phyloP scores from a whole-genome alignment of 1,139 yeast genomes.

The Candida sanyaensis region DNA sequence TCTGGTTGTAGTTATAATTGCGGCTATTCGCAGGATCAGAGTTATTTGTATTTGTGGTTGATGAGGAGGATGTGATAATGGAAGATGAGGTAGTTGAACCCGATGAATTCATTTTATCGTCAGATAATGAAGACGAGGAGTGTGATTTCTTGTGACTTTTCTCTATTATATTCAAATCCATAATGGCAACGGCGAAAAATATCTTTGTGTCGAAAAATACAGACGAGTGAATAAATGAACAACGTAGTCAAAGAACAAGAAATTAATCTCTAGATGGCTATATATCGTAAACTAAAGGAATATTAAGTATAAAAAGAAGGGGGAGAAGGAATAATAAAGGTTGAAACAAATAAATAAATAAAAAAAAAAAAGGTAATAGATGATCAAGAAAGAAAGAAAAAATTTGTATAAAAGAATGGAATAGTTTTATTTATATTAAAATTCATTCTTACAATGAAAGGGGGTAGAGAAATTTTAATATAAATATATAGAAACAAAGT shows the following conservation, averaged over 20 bases:
- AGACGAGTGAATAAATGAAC: no score
- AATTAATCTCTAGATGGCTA: no score
- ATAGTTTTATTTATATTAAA: not conserved
- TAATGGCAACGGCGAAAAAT: not conserved
- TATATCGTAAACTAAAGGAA: no score
- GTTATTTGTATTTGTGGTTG: not conserved
- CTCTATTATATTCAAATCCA: not conserved
- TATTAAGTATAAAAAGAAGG: no score
- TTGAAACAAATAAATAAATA: not conserved
- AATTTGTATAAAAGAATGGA: slow-evolving; percentile 1
- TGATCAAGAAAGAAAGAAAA: not conserved
- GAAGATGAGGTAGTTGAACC: not conserved
- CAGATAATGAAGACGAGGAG: not conserved
- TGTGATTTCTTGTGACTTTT: not conserved
- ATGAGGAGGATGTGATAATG: not conserved
- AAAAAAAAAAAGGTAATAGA: not conserved
- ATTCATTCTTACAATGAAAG: not conserved
- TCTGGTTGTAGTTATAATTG: not conserved
- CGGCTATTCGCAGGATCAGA: not conserved
- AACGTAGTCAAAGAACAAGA: no score
- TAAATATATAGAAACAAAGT: not conserved
- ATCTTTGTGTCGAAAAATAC: no score
- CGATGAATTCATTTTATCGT: slow-evolving; percentile 2
- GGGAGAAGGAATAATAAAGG: no score
- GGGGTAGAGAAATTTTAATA: not conserved